Conservation (phyloP, 441 rosid genomes). For the Cnidoscolus chayamansa region DNA sequence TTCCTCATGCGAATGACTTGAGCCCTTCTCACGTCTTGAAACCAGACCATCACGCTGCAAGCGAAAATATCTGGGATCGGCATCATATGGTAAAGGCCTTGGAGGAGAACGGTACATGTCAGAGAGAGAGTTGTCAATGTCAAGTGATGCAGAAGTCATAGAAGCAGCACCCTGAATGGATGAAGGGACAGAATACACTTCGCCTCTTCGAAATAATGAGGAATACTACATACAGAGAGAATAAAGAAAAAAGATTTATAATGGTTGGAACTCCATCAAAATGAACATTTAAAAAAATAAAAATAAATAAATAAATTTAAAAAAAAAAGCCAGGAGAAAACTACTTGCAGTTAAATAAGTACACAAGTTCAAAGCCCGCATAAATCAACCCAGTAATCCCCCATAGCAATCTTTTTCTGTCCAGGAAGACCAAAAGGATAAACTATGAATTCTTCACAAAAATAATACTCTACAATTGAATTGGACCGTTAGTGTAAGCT, state of each 20-base stretch:
- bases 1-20: slow-evolving; percentile 73
- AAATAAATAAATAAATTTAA: neutral
- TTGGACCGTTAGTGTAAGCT: neutral
- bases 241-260: slow-evolving; percentile 9
- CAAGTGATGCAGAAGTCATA: slow-evolving; percentile 52
- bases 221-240: slow-evolving; percentile 47
- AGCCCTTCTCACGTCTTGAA: slow-evolving; percentile 73
- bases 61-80: slow-evolving; percentile 57
- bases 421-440: slow-evolving; percentile 4
- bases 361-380: slow-evolving; percentile 6
- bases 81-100: slow-evolving; percentile 90
- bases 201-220: slow-evolving; percentile 66
- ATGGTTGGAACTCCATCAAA: slow-evolving; percentile 18
- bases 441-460: slow-evolving; percentile 4
- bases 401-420: neutral
- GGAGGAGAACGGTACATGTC: slow-evolving; percentile 85
- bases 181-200: slow-evolving; percentile 56
- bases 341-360: slow-evolving; percentile 14
- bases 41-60: slow-evolving; percentile 46
- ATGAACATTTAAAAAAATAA: neutral
- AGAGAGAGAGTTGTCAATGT: slow-evolving; percentile 77
- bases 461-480: neutral
- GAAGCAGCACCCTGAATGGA: slow-evolving; percentile 70
- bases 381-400: slow-evolving; percentile 12
- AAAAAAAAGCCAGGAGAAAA: neutral